Percentiles rank a stretch among this genome's conserved stretches.
phyloP scores from a whole-genome alignment of 2,329 filamentous ascomycete species.

The Malbranchea cinnamomea region DNA sequence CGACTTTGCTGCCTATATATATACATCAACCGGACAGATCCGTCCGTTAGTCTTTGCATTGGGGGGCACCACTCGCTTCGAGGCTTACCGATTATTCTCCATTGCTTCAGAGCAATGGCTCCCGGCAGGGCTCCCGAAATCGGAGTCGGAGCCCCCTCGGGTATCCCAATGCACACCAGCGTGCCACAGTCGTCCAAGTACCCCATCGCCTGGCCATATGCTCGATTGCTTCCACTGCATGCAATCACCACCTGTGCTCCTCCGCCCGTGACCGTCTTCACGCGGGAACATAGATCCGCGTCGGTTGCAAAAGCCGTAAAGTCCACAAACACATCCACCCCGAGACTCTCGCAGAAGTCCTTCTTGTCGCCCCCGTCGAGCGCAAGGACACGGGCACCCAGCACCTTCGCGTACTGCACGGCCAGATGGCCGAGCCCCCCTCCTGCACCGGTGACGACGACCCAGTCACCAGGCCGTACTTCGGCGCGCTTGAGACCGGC shows the following conservation, averaged over 20 bases:
- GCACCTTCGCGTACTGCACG: conserved; percentile 77
- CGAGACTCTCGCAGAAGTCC: conserved; percentile 50
- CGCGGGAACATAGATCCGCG: no score
- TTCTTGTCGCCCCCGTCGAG: conserved; percentile 73
- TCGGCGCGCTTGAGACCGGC: conserved; percentile 80
- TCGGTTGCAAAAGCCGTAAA: no score
- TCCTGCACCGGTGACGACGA: conserved; percentile 76
- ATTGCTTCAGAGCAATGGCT: no score
- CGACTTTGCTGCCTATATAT: not conserved
- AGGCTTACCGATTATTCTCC: no score
- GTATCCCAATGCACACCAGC: not conserved
- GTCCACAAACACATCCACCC: conserved; percentile 49
- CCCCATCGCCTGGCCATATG: not conserved
- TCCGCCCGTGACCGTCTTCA: not conserved
- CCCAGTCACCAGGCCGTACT: conserved; percentile 55
- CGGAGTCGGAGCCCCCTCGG: not conserved
- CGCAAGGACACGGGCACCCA: conserved; percentile 67
- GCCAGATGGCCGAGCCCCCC: conserved; percentile 69
- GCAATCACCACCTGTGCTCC: not conserved
- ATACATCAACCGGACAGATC: no score
- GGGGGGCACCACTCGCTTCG: no score
- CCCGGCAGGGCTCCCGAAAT: not conserved
- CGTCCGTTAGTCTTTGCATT: no score
- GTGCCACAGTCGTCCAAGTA: not conserved
- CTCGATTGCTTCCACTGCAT: not conserved